phyloP scores from a whole-genome alignment of 106 monocot genomes.

The Phalaenopsis equestris region DNA sequence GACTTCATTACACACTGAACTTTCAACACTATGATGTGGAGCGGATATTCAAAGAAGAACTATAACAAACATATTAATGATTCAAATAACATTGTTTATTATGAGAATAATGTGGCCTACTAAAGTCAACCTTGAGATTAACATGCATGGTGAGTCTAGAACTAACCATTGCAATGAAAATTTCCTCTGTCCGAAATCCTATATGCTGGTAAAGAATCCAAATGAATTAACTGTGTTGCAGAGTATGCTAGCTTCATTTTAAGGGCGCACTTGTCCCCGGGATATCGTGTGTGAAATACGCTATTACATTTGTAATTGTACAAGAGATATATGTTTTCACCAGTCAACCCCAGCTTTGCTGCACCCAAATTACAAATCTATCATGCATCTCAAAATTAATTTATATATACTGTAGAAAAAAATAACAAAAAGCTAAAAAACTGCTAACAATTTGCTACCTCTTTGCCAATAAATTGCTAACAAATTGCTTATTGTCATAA shows the following conservation, averaged over 20 bases:
- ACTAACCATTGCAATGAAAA: conserved; percentile 75
- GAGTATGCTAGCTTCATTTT: conserved; percentile 39
- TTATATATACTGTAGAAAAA: background rate
- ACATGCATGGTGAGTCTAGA: conserved; percentile 40
- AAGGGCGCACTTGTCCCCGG: conserved; percentile 30
- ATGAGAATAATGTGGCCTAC: background rate
- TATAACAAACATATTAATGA: background rate
- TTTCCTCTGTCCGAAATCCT: conserved; percentile 35
- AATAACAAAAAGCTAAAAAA: background rate
- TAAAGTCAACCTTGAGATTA: conserved; percentile 17
- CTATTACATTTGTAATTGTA: conserved; percentile 34
- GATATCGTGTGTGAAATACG: conserved; percentile 34
- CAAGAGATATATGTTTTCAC: conserved; percentile 42
- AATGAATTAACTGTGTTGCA: conserved; percentile 34
- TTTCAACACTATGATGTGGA: background rate
- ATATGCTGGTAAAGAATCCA: conserved; percentile 29
- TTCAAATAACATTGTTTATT: background rate
- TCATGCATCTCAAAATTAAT: conserved; percentile 19
- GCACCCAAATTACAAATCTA: conserved; percentile 66
- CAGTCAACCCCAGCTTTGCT: conserved; percentile 50
- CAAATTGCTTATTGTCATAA: background rate
- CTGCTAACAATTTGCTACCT: background rate
- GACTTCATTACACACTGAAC: background rate
- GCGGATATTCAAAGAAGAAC: background rate
- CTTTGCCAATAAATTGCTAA: background rate